A percentile compares a stretch with the other conserved stretches of the same genome.
Evolutionary conservation across 2,329 filamentous ascomycete species (phyloP).

Genomic region (Penicillium sp.): DNA sequence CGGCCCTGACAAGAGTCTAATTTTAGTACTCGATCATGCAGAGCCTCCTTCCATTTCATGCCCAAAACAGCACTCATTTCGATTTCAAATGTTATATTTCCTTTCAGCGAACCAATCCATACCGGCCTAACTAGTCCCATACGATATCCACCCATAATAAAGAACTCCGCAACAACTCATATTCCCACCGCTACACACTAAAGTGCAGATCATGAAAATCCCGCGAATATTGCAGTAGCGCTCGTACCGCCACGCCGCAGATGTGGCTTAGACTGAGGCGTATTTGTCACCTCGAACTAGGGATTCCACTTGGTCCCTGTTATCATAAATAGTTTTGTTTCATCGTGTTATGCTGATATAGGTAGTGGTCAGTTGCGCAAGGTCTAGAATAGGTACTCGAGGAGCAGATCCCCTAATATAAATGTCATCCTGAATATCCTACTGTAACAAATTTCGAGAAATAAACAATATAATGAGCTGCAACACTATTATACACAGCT

Average conservation of each 20-base stretch:
- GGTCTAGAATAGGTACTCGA: not conserved
- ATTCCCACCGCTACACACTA: not conserved
- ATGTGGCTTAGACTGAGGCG: not conserved
- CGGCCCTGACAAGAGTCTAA: too few species aligned
- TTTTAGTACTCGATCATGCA: too few species aligned
- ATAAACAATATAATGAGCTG: not conserved
- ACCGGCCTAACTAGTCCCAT: too few species aligned
- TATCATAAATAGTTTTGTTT: not conserved
- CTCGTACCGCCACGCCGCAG: not conserved
- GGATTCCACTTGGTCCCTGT: too few species aligned
- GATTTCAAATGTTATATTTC: too few species aligned
- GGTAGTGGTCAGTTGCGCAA: not conserved
- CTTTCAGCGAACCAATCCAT: too few species aligned
- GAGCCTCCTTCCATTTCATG: too few species aligned
- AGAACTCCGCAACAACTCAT: not conserved
- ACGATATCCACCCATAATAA: not conserved
- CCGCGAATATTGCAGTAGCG: not conserved
- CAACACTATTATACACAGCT: constrained; percentile 9
- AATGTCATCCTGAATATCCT: not conserved
- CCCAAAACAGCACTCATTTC: too few species aligned
- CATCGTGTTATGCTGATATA: not conserved
- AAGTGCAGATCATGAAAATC: not conserved
- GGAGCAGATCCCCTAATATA: not conserved
- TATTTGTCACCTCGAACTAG: not conserved
- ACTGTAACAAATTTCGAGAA: not conserved